Evolutionary conservation across 2,329 filamentous ascomycete species (phyloP), one percentile per base, ranked within the genome.

Genomic region (Mycogone perniciosa): DNA sequence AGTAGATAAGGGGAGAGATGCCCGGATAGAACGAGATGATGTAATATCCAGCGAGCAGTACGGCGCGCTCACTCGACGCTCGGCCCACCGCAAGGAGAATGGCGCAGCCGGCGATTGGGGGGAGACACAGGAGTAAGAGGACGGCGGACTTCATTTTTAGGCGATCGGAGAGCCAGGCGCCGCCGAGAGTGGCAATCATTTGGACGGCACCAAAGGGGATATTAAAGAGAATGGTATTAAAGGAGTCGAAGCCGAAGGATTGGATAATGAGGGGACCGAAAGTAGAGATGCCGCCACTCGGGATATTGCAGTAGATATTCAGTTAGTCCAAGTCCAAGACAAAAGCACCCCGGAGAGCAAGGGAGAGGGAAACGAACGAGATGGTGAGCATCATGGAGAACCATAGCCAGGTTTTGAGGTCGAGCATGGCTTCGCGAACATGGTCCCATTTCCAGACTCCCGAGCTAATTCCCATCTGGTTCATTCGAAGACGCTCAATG

Each of bases 181-280:
- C 76, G 5, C 77, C 78, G 33, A 84, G 68, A 0, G 77, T 85
- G 0, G 80, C 74, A 20, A 84, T 67, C 9, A 84, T 71, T 57
- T 85, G 81, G 0, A 84, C 77, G 0, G 72, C 72, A 2, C 81
- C 81, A 42, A 82, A 82, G 0, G 79, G 79, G 52, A 82, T 81
- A 54, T 82, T 81, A 63, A 82, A 79, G 0, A 82, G 66, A 10
- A 82, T 81, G 0, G 80, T 79, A 2, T 72, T 68, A 51, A 82
- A 80, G 9, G 71, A 68, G 44, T 72, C 69, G 55, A 79, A 83
- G 3, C 80, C 80, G 41, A 84, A 83, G 0, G 74, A 73, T 30
- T 77, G 66, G 39, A 84, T 72, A 52, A 84, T 81, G 6, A 84
- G 64, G 4, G 76, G 76, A 0, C 80, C 80, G 48, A 84, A 84